Conservation (phyloP, 2,329 filamentous ascomycete genomes). For the Ambrosiella beaveri region DNA sequence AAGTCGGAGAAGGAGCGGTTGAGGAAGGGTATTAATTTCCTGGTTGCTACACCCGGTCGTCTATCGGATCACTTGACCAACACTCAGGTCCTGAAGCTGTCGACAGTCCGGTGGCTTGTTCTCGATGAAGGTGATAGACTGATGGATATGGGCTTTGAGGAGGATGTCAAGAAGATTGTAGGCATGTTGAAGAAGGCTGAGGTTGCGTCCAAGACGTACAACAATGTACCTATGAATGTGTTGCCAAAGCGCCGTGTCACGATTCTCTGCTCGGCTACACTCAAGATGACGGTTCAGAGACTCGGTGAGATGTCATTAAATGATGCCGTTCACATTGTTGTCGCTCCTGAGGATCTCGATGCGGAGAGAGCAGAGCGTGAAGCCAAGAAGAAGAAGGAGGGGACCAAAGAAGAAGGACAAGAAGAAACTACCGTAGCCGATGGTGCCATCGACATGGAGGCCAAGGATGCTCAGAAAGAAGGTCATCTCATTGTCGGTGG, state of each 20-base stretch:
- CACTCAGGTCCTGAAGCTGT: slow-evolving; percentile 74
- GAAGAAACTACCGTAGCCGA: background rate
- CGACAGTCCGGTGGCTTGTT: slow-evolving; percentile 81
- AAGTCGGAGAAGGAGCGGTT: slow-evolving; percentile 81
- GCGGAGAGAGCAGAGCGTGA: slow-evolving; percentile 18
- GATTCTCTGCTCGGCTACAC: slow-evolving; percentile 84
- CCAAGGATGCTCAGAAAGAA: background rate
- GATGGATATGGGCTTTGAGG: slow-evolving; percentile 95
- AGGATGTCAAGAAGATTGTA: slow-evolving; percentile 80
- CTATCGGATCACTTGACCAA: slow-evolving; percentile 84
- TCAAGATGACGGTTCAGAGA: slow-evolving; percentile 94
- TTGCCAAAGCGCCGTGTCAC: slow-evolving; percentile 66
- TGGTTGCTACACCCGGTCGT: slow-evolving; percentile 86
- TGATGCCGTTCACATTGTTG: slow-evolving; percentile 74
- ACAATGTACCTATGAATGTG: slow-evolving; percentile 39
- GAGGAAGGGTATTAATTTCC: slow-evolving; percentile 84
- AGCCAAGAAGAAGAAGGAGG: slow-evolving; percentile 25
- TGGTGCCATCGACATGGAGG: slow-evolving; percentile 6
- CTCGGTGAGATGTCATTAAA: slow-evolving; percentile 89
- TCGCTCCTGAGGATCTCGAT: slow-evolving; percentile 35
- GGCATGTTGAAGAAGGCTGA: slow-evolving; percentile 52
- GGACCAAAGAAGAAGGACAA: slow-evolving; percentile 15
- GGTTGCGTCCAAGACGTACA: slow-evolving; percentile 40
- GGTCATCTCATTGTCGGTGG: slow-evolving; percentile 10
- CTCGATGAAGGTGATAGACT: slow-evolving; percentile 93